Conservation (phyloP, 1,284 basidiomycete genomes). For the Apiotrichum domesticum region DNA sequence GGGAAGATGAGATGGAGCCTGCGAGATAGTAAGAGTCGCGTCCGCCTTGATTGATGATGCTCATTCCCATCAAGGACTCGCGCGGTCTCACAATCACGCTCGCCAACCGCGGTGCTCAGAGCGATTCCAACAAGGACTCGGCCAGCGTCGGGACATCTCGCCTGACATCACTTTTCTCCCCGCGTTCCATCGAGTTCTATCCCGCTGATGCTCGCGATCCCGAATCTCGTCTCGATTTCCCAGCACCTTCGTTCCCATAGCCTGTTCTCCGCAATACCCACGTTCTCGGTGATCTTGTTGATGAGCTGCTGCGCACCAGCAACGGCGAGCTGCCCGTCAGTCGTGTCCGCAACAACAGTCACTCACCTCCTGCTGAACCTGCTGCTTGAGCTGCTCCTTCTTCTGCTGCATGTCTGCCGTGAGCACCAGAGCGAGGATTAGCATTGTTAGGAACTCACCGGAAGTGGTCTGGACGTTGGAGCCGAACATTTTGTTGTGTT, state of each 20-base stretch:
- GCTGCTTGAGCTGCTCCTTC: conserved; percentile 47
- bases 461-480: conserved; percentile 3
- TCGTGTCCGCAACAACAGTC: background rate
- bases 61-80: background rate
- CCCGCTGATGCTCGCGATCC: no score
- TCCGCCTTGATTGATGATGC: no score
- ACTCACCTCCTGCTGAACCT: conserved; percentile 43
- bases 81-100: no score
- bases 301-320: conserved; percentile 47
- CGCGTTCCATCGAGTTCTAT: no score
- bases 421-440: no score
- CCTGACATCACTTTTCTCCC: background rate
- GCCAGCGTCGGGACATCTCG: no score
- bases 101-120: no score
- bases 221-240: no score
- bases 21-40: no score
- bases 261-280: conserved; percentile 17
- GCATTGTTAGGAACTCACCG: background rate
- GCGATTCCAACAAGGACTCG: no score
- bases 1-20: no score
- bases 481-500: conserved; percentile 2
- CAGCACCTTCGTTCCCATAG: no score
- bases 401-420: conserved; percentile 38
- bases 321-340: conserved; percentile 35
- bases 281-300: conserved; percentile 49